Evolutionary conservation across 1,139 yeast species (phyloP).

Genomic region (Wickerhamiella infanticola): DNA sequence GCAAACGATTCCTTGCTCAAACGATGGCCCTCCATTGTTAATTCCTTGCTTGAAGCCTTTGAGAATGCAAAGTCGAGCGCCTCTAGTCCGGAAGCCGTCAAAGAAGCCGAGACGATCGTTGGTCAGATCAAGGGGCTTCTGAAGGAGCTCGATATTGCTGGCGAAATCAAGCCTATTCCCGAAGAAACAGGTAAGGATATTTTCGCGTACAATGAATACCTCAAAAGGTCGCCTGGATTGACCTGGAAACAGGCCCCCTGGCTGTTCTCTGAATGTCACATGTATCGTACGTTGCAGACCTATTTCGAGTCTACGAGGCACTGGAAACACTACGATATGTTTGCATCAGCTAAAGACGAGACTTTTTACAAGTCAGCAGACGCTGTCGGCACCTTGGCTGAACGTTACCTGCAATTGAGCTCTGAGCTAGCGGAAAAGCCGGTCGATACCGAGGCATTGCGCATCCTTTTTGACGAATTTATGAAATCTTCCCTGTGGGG

Average conservation of each 20-base stretch:
- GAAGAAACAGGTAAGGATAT: conserved; percentile 18
- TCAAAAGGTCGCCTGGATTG: neutral
- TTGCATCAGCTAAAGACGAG: conserved; percentile 48
- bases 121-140: conserved; percentile 23
- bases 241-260: conserved; percentile 88
- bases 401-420: conserved; percentile 42
- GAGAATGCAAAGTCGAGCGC: conserved; percentile 18
- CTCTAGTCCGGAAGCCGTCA: conserved; percentile 20
- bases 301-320: conserved; percentile 28
- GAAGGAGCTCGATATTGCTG: conserved; percentile 17
- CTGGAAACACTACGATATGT: conserved; percentile 58
- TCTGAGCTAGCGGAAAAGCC: conserved; percentile 21
- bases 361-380: conserved; percentile 60
- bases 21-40: conserved; percentile 79
- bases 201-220: conserved; percentile 25
- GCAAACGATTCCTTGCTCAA: conserved; percentile 64
- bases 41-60: conserved; percentile 52
- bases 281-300: conserved; percentile 51
- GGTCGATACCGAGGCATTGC: conserved; percentile 33
- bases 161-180: conserved; percentile 10
- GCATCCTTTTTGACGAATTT: conserved; percentile 42
- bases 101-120: conserved; percentile 25
- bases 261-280: conserved; percentile 73
- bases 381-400: conserved; percentile 74
- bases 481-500: conserved; percentile 93